phyloP scores from a whole-genome alignment of 257 asterid genomes.

The Datura wrightii region DNA sequence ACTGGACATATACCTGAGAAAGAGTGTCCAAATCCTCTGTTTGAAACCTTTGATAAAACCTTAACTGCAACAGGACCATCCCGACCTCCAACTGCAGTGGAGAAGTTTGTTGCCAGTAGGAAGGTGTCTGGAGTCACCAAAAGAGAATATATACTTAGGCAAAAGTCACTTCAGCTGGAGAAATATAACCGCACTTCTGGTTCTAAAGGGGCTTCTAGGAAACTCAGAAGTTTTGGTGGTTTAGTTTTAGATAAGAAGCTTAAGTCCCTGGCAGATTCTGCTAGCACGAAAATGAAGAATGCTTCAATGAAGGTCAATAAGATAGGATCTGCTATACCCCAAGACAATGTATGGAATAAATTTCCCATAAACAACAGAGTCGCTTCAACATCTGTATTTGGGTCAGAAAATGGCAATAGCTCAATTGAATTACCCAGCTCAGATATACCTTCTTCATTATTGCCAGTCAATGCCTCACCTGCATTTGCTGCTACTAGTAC shows the following conservation, averaged over 20 bases:
- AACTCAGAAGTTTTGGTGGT: slow-evolving; percentile 63
- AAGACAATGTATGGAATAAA: slow-evolving; percentile 45
- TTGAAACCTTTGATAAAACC: slow-evolving; percentile 49
- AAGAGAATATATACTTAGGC: slow-evolving; percentile 74
- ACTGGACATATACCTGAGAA: slow-evolving; percentile 50
- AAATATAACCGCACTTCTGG: slow-evolving; percentile 67
- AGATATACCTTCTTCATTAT: slow-evolving; percentile 43
- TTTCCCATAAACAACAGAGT: slow-evolving; percentile 47
- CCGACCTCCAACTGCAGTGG: slow-evolving; percentile 50
- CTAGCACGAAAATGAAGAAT: slow-evolving; percentile 56
- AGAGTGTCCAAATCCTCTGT: slow-evolving; percentile 45
- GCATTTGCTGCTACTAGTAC: slow-evolving; percentile 71
- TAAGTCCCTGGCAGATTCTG: slow-evolving; percentile 64
- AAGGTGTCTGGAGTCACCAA: slow-evolving; percentile 73
- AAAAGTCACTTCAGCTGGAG: slow-evolving; percentile 72
- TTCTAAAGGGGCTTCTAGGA: slow-evolving; percentile 67
- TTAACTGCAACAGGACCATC: slow-evolving; percentile 59
- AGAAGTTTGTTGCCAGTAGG: slow-evolving; percentile 64
- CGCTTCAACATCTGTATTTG: slow-evolving; percentile 57
- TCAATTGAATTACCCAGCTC: slow-evolving; percentile 47
- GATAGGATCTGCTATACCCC: slow-evolving; percentile 38
- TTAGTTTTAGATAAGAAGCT: slow-evolving; percentile 78
- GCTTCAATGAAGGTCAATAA: slow-evolving; percentile 50
- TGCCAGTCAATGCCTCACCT: slow-evolving; percentile 42
- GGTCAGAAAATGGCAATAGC: slow-evolving; percentile 43